A percentile compares a stretch with the other conserved stretches of the same genome.
Evolutionary conservation across 2,329 filamentous ascomycete genomes (phyloP).

Genomic region (Apiospora phragmitis): DNA sequence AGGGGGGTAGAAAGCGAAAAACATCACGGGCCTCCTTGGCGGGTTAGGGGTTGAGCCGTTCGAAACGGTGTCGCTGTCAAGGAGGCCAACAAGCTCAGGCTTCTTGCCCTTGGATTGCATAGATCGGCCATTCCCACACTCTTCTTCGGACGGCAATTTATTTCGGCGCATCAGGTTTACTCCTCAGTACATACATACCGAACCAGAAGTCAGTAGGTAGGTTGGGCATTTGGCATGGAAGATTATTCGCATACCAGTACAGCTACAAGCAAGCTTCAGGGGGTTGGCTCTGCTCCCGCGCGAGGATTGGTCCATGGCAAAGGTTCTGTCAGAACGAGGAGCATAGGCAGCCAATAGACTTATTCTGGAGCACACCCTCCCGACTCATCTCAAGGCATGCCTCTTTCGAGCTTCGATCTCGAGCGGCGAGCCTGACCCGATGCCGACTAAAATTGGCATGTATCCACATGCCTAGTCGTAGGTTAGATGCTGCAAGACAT

Average conservation of each 20-base stretch:
- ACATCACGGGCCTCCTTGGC: slow-evolving; percentile 2
- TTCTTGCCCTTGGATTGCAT: neutral
- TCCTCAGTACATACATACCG: neutral
- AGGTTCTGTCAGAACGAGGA: neutral
- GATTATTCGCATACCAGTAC: neutral
- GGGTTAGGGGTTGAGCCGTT: neutral
- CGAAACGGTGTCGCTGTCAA: slow-evolving; percentile 1
- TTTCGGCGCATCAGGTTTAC: slow-evolving; percentile 7
- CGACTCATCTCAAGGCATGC: neutral
- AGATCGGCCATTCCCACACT: slow-evolving; percentile 7
- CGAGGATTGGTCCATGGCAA: neutral
- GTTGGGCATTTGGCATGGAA: neutral
- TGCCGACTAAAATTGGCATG: slow-evolving; percentile 7
- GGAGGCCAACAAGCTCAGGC: neutral
- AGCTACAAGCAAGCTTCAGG: slow-evolving; percentile 4
- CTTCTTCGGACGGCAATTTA: slow-evolving; percentile 11
- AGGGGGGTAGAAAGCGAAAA: neutral
- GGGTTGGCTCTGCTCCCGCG: neutral
- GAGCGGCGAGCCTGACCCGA: slow-evolving; percentile 1
- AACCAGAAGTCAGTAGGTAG: neutral
- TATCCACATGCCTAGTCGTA: neutral
- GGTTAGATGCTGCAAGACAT: slow-evolving; percentile 1
- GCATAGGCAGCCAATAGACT: neutral
- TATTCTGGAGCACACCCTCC: neutral
- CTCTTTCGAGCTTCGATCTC: neutral